Conservation (phyloP, 192 early-diverging fungal genomes). For the Phycomyces nitens region DNA sequence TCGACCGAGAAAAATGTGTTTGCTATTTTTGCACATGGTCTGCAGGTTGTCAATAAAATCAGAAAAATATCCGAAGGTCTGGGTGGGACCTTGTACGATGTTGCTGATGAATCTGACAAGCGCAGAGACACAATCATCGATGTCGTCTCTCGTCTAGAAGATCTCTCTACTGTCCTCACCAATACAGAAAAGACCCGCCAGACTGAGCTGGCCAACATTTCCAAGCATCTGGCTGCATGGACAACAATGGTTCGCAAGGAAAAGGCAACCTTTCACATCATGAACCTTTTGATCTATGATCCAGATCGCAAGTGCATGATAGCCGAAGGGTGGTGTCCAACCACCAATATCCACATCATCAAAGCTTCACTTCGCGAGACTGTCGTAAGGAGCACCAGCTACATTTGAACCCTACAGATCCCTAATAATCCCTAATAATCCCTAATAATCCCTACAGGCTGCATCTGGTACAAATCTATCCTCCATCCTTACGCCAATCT, state of each 20-base stretch:
- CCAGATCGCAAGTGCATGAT: slow-evolving; percentile 89
- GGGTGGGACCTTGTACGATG: slow-evolving; percentile 93
- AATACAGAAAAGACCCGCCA: slow-evolving; percentile 83
- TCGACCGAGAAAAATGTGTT: slow-evolving; percentile 95
- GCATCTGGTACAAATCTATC: slow-evolving; percentile 80
- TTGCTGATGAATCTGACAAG: slow-evolving; percentile 79
- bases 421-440: too few species aligned
- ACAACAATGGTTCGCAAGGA: slow-evolving; percentile 91
- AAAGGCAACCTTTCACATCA: slow-evolving; percentile 94
- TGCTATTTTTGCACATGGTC: slow-evolving; percentile 96
- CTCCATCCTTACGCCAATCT: slow-evolving; percentile 82
- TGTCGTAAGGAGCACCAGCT: slow-evolving; percentile 42
- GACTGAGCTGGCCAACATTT: slow-evolving; percentile 78
- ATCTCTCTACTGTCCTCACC: slow-evolving; percentile 73
- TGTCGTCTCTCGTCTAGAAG: slow-evolving; percentile 83
- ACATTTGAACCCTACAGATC: not conserved
- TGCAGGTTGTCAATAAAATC: slow-evolving; percentile 85
- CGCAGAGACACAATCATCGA: slow-evolving; percentile 80
- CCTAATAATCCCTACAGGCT: not conserved
- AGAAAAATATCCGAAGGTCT: slow-evolving; percentile 91
- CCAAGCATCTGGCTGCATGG: slow-evolving; percentile 88
- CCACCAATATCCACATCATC: slow-evolving; percentile 75
- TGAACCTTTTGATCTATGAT: slow-evolving; percentile 97
- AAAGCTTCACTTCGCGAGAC: slow-evolving; percentile 82
- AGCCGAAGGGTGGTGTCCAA: slow-evolving; percentile 98